A percentile compares a stretch with the other conserved stretches of the same genome.
Evolutionary conservation across 2,329 filamentous ascomycete genomes (phyloP).

Genomic region (Chaetomiaceae sp.): DNA sequence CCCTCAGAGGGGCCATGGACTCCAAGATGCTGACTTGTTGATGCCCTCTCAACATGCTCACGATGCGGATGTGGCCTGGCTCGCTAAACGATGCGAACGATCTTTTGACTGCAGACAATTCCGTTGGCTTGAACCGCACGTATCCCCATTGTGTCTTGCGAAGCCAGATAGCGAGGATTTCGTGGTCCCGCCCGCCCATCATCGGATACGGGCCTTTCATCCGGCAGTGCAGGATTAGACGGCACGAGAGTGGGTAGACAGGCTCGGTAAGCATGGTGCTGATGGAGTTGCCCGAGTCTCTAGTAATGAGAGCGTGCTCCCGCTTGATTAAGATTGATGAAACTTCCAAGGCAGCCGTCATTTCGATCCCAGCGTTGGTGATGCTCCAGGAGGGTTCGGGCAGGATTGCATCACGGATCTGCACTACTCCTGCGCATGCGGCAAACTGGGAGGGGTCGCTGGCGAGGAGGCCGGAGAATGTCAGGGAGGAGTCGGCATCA

Average conservation of each 20-base stretch:
- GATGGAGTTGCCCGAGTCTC: not conserved
- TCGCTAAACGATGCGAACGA: not conserved
- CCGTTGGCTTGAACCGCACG: not conserved
- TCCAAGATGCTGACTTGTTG: not conserved
- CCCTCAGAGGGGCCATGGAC: not conserved
- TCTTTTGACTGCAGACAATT: not conserved
- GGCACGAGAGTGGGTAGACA: not conserved
- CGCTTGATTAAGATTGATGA: not conserved
- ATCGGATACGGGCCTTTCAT: not conserved
- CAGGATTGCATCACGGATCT: not conserved
- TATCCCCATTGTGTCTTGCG: constrained; percentile 3
- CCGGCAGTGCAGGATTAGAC: not conserved
- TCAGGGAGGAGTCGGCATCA: not conserved
- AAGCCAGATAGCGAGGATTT: constrained; percentile 4
- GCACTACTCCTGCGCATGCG: not conserved
- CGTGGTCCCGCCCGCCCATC: not conserved
- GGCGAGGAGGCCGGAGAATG: constrained; percentile 5
- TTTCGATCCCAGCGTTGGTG: constrained; percentile 6
- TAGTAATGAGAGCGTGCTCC: not conserved
- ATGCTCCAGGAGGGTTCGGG: constrained; percentile 8
- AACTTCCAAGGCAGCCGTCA: not conserved
- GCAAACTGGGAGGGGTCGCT: constrained; percentile 2
- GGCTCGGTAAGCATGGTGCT: not conserved
- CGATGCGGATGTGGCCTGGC: not conserved
- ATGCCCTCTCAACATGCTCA: not conserved